These are phyloP conservation scores for Phaeotremella fagi DNA, from an alignment of 768 basidiomycete species.

Conservation along the genomic window DNA sequence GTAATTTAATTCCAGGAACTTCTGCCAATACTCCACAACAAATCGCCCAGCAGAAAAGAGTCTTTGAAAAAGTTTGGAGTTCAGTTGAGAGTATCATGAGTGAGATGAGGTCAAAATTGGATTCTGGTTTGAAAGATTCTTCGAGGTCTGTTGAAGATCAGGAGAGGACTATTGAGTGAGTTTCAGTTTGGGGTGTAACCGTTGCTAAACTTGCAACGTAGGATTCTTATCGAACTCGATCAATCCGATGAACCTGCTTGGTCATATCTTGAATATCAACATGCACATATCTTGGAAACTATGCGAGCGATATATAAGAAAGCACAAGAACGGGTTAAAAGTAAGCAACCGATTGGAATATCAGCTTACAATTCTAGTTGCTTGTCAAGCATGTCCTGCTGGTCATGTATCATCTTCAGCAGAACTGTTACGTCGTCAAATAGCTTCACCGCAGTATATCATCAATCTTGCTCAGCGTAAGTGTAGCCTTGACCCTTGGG, in stretches of 20 bases:
- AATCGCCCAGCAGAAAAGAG: constrained; percentile 77
- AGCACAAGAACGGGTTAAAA: constrained; percentile 55
- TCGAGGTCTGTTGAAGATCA: constrained; percentile 81
- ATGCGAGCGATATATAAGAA: constrained; percentile 63
- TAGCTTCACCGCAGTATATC: constrained; percentile 13
- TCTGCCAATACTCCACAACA: constrained; percentile 55
- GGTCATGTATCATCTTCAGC: constrained; percentile 30
- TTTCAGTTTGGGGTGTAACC: constrained; percentile 4
- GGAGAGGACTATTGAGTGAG: constrained; percentile 92
- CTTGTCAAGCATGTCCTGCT: constrained; percentile 49
- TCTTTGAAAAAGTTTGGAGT: constrained; percentile 92
- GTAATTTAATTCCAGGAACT: constrained; percentile 66
- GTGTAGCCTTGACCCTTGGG: not conserved
- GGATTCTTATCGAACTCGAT: constrained; percentile 82
- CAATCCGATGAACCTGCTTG: constrained; percentile 85
- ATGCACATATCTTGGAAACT: constrained; percentile 72
- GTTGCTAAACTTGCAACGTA: constrained; percentile 44
- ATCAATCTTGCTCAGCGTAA: constrained; percentile 18
- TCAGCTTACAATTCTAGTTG: constrained; percentile 48
- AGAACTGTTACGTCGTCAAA: constrained; percentile 48
- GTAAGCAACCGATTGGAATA: constrained; percentile 52
- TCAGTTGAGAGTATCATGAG: constrained; percentile 91
- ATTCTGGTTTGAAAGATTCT: constrained; percentile 75
- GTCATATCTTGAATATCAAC: constrained; percentile 92
- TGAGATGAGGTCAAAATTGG: constrained; percentile 75